A percentile compares a stretch with the other conserved stretches of the same genome.
Conservation (phyloP, 2,329 filamentous ascomycete genomes). For the Neospermospora avenae region DNA sequence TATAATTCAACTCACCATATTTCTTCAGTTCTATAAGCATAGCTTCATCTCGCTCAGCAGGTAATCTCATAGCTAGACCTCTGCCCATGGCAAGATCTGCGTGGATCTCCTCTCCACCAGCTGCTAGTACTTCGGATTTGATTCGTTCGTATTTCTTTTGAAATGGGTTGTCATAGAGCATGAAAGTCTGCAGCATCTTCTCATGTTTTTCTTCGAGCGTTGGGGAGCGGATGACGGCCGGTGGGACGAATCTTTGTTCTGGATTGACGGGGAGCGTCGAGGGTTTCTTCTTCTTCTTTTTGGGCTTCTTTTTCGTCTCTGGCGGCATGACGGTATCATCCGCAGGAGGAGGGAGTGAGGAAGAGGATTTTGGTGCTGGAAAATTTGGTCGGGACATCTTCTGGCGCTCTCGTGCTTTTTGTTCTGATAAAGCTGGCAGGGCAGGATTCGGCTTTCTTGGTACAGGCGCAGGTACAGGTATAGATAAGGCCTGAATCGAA, state of each 20-base stretch:
- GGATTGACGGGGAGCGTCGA: no score
- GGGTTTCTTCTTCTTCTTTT: neutral
- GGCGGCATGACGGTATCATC: neutral
- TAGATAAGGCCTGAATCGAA: no score
- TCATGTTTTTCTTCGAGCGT: slow-evolving; percentile 1
- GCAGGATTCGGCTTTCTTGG: no score
- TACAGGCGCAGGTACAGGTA: no score
- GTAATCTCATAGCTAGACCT: no score
- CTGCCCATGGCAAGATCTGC: no score
- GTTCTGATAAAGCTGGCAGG: no score
- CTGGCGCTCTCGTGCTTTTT: no score
- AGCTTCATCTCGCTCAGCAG: neutral
- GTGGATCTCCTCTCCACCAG: neutral
- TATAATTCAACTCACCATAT: neutral
- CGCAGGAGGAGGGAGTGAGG: neutral
- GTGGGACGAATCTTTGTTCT: neutral
- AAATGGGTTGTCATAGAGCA: neutral
- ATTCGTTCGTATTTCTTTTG: neutral
- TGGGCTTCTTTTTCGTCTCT: neutral
- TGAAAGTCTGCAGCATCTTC: neutral
- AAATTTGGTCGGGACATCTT: no score
- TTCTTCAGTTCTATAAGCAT: neutral
- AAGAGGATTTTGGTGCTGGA: no score
- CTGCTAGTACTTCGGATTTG: neutral
- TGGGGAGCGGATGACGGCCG: neutral